A percentile compares a stretch with the other conserved stretches of the same genome.
Conservation (phyloP, 257 asterid genomes). For the Lantana camara region DNA sequence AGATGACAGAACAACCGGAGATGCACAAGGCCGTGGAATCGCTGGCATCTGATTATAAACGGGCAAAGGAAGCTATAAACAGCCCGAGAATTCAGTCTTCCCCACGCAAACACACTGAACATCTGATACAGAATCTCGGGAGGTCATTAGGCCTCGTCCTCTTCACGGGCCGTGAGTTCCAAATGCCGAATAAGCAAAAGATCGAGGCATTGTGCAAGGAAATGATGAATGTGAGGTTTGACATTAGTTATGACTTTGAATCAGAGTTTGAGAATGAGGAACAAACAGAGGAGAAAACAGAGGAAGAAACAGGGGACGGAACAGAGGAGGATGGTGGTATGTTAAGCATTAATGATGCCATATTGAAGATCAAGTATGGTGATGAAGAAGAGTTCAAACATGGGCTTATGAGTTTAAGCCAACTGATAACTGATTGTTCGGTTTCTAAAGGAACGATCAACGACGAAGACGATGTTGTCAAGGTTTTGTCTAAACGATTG, state of each 20-base stretch:
- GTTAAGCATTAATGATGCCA: constrained; percentile 42
- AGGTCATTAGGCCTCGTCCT: constrained; percentile 65
- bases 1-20: constrained; percentile 27
- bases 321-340: constrained; percentile 30
- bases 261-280: constrained; percentile 35
- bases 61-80: constrained; percentile 35
- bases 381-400: constrained; percentile 40
- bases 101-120: constrained; percentile 44
- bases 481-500: constrained; percentile 42
- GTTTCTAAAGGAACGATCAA: constrained; percentile 36
- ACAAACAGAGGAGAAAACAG: constrained; percentile 16
- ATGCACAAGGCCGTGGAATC: constrained; percentile 50
- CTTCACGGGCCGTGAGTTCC: constrained; percentile 52
- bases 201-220: constrained; percentile 47
- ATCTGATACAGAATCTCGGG: constrained; percentile 49
- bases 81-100: constrained; percentile 29
- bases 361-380: constrained; percentile 42
- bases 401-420: constrained; percentile 39
- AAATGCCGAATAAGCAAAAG: constrained; percentile 39
- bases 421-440: constrained; percentile 36
- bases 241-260: constrained; percentile 34
- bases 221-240: constrained; percentile 47
- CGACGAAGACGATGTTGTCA: constrained; percentile 46
- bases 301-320: constrained; percentile 24
- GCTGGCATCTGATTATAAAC: constrained; percentile 42